Evolutionary conservation across 2,329 filamentous ascomycete species (phyloP).

Genomic region (Pseudofabraea citricarpa): DNA sequence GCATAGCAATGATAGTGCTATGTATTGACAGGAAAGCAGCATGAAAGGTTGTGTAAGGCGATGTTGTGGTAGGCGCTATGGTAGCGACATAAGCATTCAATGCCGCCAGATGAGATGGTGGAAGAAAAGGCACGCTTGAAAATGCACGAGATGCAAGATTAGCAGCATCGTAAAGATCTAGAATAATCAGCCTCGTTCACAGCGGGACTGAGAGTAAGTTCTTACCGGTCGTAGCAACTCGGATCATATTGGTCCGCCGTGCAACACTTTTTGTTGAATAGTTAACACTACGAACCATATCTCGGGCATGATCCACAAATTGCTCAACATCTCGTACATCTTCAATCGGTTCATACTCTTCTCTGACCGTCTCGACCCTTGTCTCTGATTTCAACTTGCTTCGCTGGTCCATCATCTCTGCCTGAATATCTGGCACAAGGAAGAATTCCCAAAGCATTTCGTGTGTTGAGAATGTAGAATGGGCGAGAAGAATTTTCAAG

Average conservation of each 20-base stretch:
- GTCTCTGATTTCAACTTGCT: constrained; percentile 82
- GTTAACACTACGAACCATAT: constrained; percentile 82
- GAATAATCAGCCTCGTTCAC: constrained; percentile 23
- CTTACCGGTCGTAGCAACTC: constrained; percentile 58
- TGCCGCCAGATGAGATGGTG: constrained; percentile 61
- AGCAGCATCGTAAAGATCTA: constrained; percentile 66
- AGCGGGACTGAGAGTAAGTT: constrained; percentile 7
- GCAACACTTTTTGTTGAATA: constrained; percentile 78
- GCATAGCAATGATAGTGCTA: constrained; percentile 75
- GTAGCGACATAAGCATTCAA: constrained; percentile 67
- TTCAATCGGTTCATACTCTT: constrained; percentile 81
- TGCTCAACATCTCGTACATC: constrained; percentile 86
- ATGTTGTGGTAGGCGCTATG: constrained; percentile 63
- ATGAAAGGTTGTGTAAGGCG: constrained; percentile 69
- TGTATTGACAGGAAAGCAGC: constrained; percentile 75
- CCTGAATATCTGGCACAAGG: constrained; percentile 87
- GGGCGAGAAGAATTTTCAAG: constrained; percentile 76
- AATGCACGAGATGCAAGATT: constrained; percentile 48
- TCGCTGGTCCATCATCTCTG: constrained; percentile 83
- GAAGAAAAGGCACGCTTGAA: constrained; percentile 60
- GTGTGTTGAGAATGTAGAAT: constrained; percentile 91
- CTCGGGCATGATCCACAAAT: constrained; percentile 85
- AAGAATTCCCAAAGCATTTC: constrained; percentile 99
- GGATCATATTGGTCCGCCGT: constrained; percentile 70
- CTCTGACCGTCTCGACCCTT: constrained; percentile 75